Base-by-base conservation (phyloP, 768 basidiomycete genomes). In the Lenzites betulinus region DNA sequence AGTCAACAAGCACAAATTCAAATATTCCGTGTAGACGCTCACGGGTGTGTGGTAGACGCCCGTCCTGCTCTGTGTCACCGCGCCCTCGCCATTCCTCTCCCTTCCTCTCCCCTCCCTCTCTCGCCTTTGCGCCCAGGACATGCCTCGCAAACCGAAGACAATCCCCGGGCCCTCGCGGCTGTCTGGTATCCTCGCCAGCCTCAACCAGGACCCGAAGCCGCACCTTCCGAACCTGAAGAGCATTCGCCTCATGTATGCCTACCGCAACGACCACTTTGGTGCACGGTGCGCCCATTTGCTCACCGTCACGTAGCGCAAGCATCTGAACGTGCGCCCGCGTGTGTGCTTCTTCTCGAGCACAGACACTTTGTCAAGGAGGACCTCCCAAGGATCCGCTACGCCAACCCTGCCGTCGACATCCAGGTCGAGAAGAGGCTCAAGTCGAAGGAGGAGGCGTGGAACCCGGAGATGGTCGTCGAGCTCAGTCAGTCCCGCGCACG, bases 301-400 rank as follows among this genome's bases (percentile, higher is more conserved):
- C 30, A 33, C 4, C 4, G 6, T 5, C 30, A 33, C 30, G 11
- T 11, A 33, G 6, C 30, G 6, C 4, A 33, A 33, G 30, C 30
- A 5, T 33, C 30, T 33, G 30, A 33, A 39, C 38, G 11, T 7
- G 7, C 18, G 7, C 4, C 7, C 38, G 15, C 18, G 15, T 49
- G 35, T 18, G 23, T 41, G 42, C 20, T 20, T 41, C 22, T 15
- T 33, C 16, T 46, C 16, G 16, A 35, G 12, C 25, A 49, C 59
- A 91, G 92, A 46, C 86, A 91, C 76, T 93, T 93, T 64, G 80
- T 89, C 39, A 90, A 89, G 69, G 85, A 93, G 41, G 81, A 89
- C n/a, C 74, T 93, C 0, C 89, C 89, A 1, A 79, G 89, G 30
- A 89, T 93, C 77, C 87, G 84, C 12, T 92, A 83, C 71, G 87